Percentiles rank a stretch among this genome's conserved stretches.
Evolutionary conservation across 2,329 filamentous ascomycete species (phyloP).

Genomic region (Colletotrichum trifolii): DNA sequence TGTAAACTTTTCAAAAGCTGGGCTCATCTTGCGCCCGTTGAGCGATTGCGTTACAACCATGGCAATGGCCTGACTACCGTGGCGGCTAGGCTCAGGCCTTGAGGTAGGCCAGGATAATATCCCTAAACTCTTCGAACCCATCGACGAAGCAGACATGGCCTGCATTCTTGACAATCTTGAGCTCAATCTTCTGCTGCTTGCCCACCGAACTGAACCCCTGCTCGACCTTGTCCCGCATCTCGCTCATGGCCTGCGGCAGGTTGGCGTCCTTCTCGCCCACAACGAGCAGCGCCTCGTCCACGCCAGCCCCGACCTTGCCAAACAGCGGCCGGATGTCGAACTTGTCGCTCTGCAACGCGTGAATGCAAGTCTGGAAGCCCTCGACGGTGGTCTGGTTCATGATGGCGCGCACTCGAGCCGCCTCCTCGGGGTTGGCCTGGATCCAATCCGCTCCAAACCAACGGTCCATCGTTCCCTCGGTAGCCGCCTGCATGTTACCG

Average conservation of each 20-base stretch:
- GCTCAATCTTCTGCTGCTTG: constrained; percentile 42
- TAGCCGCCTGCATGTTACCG: constrained; percentile 45
- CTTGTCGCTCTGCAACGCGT: constrained; percentile 48
- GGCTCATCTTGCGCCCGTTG: background rate
- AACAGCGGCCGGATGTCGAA: constrained; percentile 54
- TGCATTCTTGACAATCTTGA: constrained; percentile 49
- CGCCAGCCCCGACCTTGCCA: constrained; percentile 45
- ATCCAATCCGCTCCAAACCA: constrained; percentile 56
- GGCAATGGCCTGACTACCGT: background rate
- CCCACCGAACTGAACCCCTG: constrained; percentile 43
- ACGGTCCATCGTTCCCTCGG: constrained; percentile 49
- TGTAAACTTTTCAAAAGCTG: background rate
- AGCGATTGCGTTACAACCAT: background rate
- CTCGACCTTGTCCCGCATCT: constrained; percentile 50
- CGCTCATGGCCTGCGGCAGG: constrained; percentile 51
- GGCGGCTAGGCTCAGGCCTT: constrained; percentile 11
- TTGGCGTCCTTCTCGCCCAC: constrained; percentile 56
- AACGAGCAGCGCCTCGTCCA: constrained; percentile 50
- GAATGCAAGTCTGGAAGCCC: constrained; percentile 54
- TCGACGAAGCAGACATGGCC: constrained; percentile 54
- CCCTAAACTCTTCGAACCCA: constrained; percentile 46
- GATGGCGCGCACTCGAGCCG: constrained; percentile 46
- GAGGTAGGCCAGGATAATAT: constrained; percentile 42
- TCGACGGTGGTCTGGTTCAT: constrained; percentile 53
- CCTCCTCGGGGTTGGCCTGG: constrained; percentile 47